Evolutionary conservation across 768 basidiomycete genomes (phyloP), one percentile per base, ranked within the genome.

Genomic region (Serendipita sp.): DNA sequence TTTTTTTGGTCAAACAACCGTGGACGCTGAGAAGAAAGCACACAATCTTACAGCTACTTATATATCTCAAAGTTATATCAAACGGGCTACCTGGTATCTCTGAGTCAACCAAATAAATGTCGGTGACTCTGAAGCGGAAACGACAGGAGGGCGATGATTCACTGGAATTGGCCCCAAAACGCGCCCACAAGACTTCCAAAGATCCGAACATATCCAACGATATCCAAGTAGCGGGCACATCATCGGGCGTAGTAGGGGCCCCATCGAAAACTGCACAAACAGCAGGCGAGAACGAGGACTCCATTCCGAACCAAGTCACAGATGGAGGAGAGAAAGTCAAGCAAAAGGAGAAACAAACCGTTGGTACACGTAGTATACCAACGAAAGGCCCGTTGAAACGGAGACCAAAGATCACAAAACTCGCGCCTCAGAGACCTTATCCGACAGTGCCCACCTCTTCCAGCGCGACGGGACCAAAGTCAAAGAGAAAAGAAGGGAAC

Each of bases 1-100:
- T 79, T 99, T 99, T 79, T 99, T 99, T 44, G 96, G 96, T 9
- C 98, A 81, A 74, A 98, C 96, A 71, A 99, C 96, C 20, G 91
- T 91, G 77, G 98, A 97, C 75, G n/a, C n/a, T n/a, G n/a, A n/a
- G n/a, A n/a, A n/a, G n/a, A n/a, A n/a, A n/a, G n/a, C n/a, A n/a
- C n/a, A n/a, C n/a, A n/a, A n/a, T n/a, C n/a, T n/a, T n/a, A n/a
- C n/a, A n/a, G n/a, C n/a, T n/a, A n/a, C 11, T n/a, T n/a, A 48
- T 48, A 48, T 5, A 5, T 28, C 9, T 28, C 45, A n/a, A 38
- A 14, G 7, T 48, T 9, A 9, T n/a, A 20, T 2, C 45, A 48
- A 20, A 28, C 9, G 45, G 9, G 45, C n/a, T 48, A 48, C 45
- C 45, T 48, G 9, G 38, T 38, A 38, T 38, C 38, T 7, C 38